Conservation (phyloP, 352 stramenopile species). For the Pythium coloratum region DNA sequence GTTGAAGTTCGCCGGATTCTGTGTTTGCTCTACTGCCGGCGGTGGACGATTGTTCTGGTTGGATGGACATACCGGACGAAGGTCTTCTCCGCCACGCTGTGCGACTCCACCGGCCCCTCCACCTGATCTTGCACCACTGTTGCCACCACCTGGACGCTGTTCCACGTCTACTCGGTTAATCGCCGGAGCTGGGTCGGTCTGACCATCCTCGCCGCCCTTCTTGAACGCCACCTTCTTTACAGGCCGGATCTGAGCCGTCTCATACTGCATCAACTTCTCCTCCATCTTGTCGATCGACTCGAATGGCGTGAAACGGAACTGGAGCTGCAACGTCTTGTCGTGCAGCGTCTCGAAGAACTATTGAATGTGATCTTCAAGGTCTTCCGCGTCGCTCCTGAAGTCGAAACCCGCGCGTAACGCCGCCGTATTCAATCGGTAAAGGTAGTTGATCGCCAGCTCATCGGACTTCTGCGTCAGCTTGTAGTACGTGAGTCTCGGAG, state of each 20-base stretch:
- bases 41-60: not conserved
- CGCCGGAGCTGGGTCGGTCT: not conserved
- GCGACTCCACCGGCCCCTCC: not conserved
- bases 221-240: conserved; percentile 8
- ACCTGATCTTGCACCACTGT: too few relatives aligned
- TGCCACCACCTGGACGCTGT: not conserved
- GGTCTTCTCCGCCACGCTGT: not conserved
- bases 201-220: not conserved
- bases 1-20: not conserved
- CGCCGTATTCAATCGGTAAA: conserved; percentile 25
- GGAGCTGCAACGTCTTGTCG: conserved; percentile 20
- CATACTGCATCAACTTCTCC: conserved; percentile 16
- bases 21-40: not conserved
- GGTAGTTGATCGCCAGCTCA: conserved; percentile 17
- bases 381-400: conserved; percentile 7
- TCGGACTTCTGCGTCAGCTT: conserved; percentile 23
- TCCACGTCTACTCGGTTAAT: not conserved
- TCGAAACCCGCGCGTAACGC: conserved; percentile 11
- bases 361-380: conserved; percentile 21
- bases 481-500: conserved; percentile 14
- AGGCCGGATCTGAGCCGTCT: conserved; percentile 11
- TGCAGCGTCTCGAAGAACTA: conserved; percentile 26
- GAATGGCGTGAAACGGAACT: conserved; percentile 18
- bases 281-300: conserved; percentile 20
- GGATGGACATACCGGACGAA: not conserved